phyloP scores from a whole-genome alignment of 2,329 filamentous ascomycete species.

The Aureobasidium sp. region DNA sequence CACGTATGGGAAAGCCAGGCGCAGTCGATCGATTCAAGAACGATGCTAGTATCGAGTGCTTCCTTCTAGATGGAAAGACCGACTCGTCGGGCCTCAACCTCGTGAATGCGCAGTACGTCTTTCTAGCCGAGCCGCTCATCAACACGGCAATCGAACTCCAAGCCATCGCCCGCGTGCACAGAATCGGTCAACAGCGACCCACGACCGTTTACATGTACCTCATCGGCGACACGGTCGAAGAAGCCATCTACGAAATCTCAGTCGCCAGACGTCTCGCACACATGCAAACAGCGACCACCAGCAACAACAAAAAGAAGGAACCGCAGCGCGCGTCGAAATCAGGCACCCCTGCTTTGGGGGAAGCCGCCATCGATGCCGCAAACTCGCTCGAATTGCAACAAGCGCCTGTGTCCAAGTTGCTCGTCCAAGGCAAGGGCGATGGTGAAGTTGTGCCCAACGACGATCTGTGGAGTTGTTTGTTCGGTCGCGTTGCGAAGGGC shows the following conservation, averaged over 20 bases:
- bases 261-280: conserved; percentile 71
- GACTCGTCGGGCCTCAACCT: conserved; percentile 85
- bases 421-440: conserved; percentile 59
- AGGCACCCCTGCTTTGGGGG: conserved; percentile 36
- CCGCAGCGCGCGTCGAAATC: conserved; percentile 15
- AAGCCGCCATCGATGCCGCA: conserved; percentile 64
- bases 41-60: conserved; percentile 66
- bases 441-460: conserved; percentile 72
- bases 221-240: conserved; percentile 82
- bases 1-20: conserved; percentile 57
- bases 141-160: conserved; percentile 92
- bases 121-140: conserved; percentile 86
- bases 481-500: conserved; percentile 47
- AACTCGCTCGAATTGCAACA: conserved; percentile 78
- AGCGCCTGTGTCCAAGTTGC: conserved; percentile 58
- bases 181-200: conserved; percentile 79
- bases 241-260: conserved; percentile 82
- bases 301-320: conserved; percentile 16
- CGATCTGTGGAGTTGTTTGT: conserved; percentile 84
- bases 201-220: conserved; percentile 96
- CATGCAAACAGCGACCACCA: conserved; percentile 38
- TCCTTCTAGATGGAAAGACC: conserved; percentile 80
- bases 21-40: conserved; percentile 70
- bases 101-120: conserved; percentile 87
- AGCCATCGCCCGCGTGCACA: conserved; percentile 87